Evolutionary conservation across 345 rosid genomes (phyloP).

Genomic region (Passiflora organensis): DNA sequence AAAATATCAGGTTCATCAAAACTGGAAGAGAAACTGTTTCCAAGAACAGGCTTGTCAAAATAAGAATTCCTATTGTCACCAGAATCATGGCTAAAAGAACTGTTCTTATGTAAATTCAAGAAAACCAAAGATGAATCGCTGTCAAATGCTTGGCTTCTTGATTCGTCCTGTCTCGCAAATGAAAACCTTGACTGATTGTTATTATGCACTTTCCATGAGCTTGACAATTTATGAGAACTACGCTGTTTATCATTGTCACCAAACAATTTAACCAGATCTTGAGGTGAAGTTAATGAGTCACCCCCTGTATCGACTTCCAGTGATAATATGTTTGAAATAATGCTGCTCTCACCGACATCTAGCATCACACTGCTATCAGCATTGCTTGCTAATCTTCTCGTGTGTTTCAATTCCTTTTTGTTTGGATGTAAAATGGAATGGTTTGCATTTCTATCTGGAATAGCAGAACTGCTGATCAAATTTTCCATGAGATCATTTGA

Average conservation of each 20-base stretch:
- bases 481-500: slow-evolving; percentile 49
- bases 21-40: slow-evolving; percentile 45
- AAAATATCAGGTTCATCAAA: slow-evolving; percentile 44
- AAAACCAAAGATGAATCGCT: slow-evolving; percentile 27
- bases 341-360: slow-evolving; percentile 55
- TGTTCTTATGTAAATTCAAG: slow-evolving; percentile 33
- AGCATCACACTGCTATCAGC: slow-evolving; percentile 3
- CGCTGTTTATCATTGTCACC: slow-evolving; percentile 47
- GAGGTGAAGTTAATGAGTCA: slow-evolving; percentile 59
- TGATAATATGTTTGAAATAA: slow-evolving; percentile 67
- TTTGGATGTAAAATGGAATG: slow-evolving; percentile 28
- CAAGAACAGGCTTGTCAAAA: slow-evolving; percentile 36
- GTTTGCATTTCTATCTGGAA: slow-evolving; percentile 31
- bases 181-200: slow-evolving; percentile 78
- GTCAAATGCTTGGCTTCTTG: slow-evolving; percentile 40
- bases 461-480: slow-evolving; percentile 26
- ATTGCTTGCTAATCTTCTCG: no score
- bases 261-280: slow-evolving; percentile 47
- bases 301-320: slow-evolving; percentile 72
- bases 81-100: slow-evolving; percentile 34
- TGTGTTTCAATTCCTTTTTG: slow-evolving; percentile 23
- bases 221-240: slow-evolving; percentile 37
- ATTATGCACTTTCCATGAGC: slow-evolving; percentile 47
- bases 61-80: slow-evolving; percentile 35
- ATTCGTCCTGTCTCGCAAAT: slow-evolving; percentile 72